A percentile compares a stretch with the other conserved stretches of the same genome.
Conservation (phyloP, 2,329 filamentous ascomycete species). For the Aspergillus costaricaensis region DNA sequence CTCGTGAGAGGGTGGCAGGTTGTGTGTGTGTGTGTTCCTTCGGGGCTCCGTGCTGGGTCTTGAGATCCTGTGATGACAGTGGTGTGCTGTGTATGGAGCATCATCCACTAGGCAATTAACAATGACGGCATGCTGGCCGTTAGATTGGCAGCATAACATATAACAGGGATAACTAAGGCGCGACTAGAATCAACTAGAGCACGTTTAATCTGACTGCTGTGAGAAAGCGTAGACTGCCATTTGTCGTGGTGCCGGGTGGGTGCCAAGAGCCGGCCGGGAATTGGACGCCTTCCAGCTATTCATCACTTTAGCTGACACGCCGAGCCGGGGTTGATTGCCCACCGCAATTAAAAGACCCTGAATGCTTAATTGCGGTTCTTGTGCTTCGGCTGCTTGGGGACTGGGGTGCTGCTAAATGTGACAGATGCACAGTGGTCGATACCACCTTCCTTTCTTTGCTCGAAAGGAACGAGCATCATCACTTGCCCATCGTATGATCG, state of each 20-base stretch:
- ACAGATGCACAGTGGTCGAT: too few species aligned
- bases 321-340: conserved; percentile 2
- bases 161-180: neutral
- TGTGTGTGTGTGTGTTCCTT: neutral
- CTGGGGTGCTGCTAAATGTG: too few species aligned
- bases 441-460: too few species aligned
- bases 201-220: neutral
- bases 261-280: conserved; percentile 1
- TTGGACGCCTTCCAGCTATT: neutral
- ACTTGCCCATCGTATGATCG: too few species aligned
- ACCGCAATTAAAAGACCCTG: conserved; percentile 9
- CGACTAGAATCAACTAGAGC: conserved; percentile 1
- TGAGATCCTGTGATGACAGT: too few species aligned
- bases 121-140: neutral
- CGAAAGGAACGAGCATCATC: too few species aligned
- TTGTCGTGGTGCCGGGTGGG: neutral
- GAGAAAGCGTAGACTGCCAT: neutral
- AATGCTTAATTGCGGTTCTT: conserved; percentile 6
- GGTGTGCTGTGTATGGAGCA: too few species aligned
- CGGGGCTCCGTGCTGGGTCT: too few species aligned
- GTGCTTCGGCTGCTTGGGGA: neutral
- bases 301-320: conserved; percentile 6
- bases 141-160: neutral
- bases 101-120: too few species aligned
- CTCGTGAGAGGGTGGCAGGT: neutral